These are phyloP conservation scores for Dioszegia crocea DNA, from an alignment of 768 basidiomycete genomes.

Conservation along the genomic window DNA sequence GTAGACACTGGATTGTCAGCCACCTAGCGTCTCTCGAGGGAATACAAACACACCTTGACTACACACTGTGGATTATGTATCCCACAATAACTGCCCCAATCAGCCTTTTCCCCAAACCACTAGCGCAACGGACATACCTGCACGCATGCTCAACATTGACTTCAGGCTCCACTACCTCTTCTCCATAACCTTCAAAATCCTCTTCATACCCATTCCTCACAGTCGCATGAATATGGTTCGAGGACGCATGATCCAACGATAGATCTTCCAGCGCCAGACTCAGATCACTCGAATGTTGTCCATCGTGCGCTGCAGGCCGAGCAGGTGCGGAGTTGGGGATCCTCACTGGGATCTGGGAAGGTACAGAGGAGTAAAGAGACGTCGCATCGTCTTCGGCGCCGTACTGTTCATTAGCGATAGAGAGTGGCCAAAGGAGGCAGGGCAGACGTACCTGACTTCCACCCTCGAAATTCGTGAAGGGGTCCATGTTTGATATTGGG, in stretches of 20 bases:
- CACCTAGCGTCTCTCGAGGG: neutral
- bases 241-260: constrained; percentile 4
- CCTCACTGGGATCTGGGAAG: constrained; percentile 13
- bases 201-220: constrained; percentile 28
- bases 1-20: constrained; percentile 40
- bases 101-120: neutral
- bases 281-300: constrained; percentile 18
- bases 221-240: constrained; percentile 6
- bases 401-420: constrained; percentile 29
- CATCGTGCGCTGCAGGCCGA: constrained; percentile 1
- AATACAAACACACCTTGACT: constrained; percentile 59
- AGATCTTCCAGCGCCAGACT: constrained; percentile 17
- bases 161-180: constrained; percentile 12
- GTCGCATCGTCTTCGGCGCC: constrained; percentile 42
- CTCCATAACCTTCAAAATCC: constrained; percentile 26
- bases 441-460: constrained; percentile 43
- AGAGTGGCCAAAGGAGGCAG: constrained; percentile 10
- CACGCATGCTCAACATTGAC: constrained; percentile 66
- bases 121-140: constrained; percentile 58
- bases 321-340: neutral
- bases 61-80: constrained; percentile 97
- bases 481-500: constrained; percentile 24
- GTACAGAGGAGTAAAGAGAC: constrained; percentile 37
- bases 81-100: constrained; percentile 76
- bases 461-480: constrained; percentile 51